Conservation (phyloP, 2,329 filamentous ascomycete genomes). For the Daldinia sp. region DNA sequence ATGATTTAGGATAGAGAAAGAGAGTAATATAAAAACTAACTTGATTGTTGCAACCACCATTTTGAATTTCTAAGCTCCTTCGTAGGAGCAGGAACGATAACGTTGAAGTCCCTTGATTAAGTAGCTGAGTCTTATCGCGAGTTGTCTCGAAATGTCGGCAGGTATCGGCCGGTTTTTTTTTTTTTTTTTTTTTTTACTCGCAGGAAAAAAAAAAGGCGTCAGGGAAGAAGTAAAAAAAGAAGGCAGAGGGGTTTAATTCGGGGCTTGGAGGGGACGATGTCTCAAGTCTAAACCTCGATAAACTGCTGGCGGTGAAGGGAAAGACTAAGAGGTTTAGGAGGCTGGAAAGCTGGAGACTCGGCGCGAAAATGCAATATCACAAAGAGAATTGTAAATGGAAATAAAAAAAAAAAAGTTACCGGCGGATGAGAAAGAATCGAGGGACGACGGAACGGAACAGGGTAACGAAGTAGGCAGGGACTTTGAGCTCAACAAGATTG, state of each 20-base stretch:
- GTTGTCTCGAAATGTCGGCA: conserved; percentile 45
- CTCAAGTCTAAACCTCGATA: conserved; percentile 39
- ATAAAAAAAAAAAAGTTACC: conserved; percentile 26
- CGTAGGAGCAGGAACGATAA: conserved; percentile 52
- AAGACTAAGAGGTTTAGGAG: conserved; percentile 20
- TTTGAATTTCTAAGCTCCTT: conserved; percentile 58
- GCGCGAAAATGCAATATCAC: conserved; percentile 37
- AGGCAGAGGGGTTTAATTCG: conserved; percentile 42
- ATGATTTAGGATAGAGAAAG: conserved; percentile 32
- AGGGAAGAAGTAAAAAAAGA: conserved; percentile 32
- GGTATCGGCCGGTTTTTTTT: conserved; percentile 41
- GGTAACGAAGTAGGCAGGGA: neutral
- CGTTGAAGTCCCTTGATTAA: conserved; percentile 39
- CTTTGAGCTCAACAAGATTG: conserved; percentile 13
- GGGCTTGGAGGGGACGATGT: conserved; percentile 36
- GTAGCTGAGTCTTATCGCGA: conserved; percentile 46
- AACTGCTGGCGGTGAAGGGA: conserved; percentile 35
- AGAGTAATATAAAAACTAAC: conserved; percentile 56
- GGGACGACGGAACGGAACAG: conserved; percentile 15
- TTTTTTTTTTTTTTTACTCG: conserved; percentile 33
- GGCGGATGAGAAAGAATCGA: conserved; percentile 12
- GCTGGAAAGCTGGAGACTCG: conserved; percentile 30
- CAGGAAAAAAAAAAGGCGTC: conserved; percentile 31
- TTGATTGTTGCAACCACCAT: conserved; percentile 75
- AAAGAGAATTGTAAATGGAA: conserved; percentile 39